Evolutionary conservation across 2,329 filamentous ascomycete genomes (phyloP).

Genomic region (Cladosporium colombiae): DNA sequence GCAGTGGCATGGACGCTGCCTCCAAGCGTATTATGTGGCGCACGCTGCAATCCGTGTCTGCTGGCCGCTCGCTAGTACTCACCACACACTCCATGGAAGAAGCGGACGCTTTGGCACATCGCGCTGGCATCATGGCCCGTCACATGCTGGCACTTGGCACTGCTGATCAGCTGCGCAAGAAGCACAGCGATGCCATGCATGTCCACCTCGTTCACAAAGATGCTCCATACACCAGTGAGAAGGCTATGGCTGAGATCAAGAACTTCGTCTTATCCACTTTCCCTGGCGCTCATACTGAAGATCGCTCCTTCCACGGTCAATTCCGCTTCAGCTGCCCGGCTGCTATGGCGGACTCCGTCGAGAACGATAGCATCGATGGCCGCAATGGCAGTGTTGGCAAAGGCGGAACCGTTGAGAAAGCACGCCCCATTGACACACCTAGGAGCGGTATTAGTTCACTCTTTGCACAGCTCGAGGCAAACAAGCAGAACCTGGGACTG

Average conservation of each 20-base stretch:
- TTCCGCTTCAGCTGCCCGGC: conserved; percentile 75
- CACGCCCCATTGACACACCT: conserved; percentile 9
- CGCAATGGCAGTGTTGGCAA: conserved; percentile 25
- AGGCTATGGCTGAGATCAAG: conserved; percentile 67
- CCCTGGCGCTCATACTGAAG: conserved; percentile 66
- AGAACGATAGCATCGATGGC: conserved; percentile 34
- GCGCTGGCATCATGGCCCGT: conserved; percentile 82
- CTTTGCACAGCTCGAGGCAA: conserved; percentile 71
- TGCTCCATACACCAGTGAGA: conserved; percentile 70
- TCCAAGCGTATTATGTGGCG: conserved; percentile 93
- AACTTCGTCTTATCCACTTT: conserved; percentile 66
- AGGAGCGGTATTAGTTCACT: conserved; percentile 62
- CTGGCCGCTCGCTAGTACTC: conserved; percentile 78
- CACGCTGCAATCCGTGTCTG: conserved; percentile 71
- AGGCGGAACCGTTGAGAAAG: conserved; percentile 16
- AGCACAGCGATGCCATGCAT: conserved; percentile 76
- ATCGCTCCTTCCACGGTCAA: conserved; percentile 80
- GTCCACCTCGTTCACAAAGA: conserved; percentile 76
- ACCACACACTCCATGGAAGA: conserved; percentile 97
- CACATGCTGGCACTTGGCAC: conserved; percentile 84
- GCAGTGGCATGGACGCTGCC: conserved; percentile 84
- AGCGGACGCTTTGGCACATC: conserved; percentile 80
- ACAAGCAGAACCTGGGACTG: conserved; percentile 68
- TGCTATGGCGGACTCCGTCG: not conserved
- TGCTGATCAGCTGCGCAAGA: conserved; percentile 68